Evolutionary conservation across 208 protist genomes (phyloP).

Genomic region (Phytomonas serpens): DNA sequence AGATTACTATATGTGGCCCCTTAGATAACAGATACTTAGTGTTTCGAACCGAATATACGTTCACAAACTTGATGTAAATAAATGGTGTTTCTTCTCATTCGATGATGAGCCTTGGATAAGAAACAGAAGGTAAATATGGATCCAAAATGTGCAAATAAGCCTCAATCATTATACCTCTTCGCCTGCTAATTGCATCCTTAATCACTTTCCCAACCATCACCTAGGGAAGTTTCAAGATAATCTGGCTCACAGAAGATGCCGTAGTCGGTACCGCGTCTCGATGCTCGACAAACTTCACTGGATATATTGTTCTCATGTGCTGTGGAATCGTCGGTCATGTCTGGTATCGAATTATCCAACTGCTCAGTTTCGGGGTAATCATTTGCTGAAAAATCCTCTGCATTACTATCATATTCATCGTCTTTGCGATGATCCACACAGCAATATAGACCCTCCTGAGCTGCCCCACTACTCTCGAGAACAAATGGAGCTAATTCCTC

Average conservation of each 20-base stretch:
- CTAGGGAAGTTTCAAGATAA: constrained; percentile 30
- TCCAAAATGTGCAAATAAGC: neutral
- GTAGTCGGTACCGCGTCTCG: constrained; percentile 11
- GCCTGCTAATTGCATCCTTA: neutral
- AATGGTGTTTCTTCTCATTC: neutral
- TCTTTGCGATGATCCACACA: constrained; percentile 84
- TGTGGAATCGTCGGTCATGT: constrained; percentile 6
- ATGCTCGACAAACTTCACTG: neutral
- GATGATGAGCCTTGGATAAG: neutral
- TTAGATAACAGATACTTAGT: constrained; percentile 1
- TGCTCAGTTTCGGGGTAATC: constrained; percentile 74
- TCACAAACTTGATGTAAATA: constrained; percentile 1
- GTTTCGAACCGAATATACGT: neutral
- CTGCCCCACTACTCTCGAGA: constrained; percentile 5
- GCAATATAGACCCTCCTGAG: constrained; percentile 47
- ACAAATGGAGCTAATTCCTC: neutral
- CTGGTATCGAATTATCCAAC: constrained; percentile 17
- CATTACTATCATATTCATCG: constrained; percentile 89
- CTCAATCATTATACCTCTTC: neutral
- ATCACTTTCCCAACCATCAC: constrained; percentile 44
- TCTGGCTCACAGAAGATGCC: constrained; percentile 43
- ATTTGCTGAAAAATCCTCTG: constrained; percentile 78
- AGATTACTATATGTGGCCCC: neutral
- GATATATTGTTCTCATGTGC: constrained; percentile 9
- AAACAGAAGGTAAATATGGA: neutral